Evolutionary conservation across 73 alveolate species (phyloP).

Genomic region (Strombidium stylifer): DNA sequence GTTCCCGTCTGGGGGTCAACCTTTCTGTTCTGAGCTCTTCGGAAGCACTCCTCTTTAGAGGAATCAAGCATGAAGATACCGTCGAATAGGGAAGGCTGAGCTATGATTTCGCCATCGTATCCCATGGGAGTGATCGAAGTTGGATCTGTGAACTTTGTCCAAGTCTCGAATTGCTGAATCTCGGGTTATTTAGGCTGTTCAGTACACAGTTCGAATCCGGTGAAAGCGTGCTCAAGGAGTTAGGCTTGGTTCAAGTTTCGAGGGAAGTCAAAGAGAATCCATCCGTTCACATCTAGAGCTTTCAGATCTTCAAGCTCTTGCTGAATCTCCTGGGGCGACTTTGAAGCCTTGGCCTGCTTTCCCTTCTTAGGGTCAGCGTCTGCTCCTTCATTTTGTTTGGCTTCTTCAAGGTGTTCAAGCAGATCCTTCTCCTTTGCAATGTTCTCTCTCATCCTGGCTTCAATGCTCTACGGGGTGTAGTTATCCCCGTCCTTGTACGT

Average conservation of each 20-base stretch:
- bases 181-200: not conserved
- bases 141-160: conserved; percentile 2
- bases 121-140: not conserved
- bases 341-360: conserved; percentile 29
- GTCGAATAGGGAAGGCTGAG: conserved; percentile 16
- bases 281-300: conserved; percentile 63
- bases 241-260: conserved; percentile 82
- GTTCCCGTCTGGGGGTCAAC: conserved; percentile 75
- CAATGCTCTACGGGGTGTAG: not conserved
- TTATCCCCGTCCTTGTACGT: conserved; percentile 1
- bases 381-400: conserved; percentile 7
- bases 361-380: conserved; percentile 29
- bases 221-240: conserved; percentile 65
- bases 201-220: not conserved
- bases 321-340: conserved; percentile 10
- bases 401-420: conserved; percentile 14
- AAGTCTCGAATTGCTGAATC: not conserved
- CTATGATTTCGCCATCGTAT: not conserved
- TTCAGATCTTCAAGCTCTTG: conserved; percentile 25
- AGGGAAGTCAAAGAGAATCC: conserved; percentile 90
- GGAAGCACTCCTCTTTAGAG: conserved; percentile 58
- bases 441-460: conserved; percentile 6
- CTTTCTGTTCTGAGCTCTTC: conserved; percentile 88
- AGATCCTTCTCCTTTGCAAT: conserved; percentile 35
- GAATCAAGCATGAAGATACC: conserved; percentile 4